Evolutionary conservation across 1,284 basidiomycete species (phyloP), one percentile per base, ranked within the genome.

Genomic region (Ustilago esculenta): DNA sequence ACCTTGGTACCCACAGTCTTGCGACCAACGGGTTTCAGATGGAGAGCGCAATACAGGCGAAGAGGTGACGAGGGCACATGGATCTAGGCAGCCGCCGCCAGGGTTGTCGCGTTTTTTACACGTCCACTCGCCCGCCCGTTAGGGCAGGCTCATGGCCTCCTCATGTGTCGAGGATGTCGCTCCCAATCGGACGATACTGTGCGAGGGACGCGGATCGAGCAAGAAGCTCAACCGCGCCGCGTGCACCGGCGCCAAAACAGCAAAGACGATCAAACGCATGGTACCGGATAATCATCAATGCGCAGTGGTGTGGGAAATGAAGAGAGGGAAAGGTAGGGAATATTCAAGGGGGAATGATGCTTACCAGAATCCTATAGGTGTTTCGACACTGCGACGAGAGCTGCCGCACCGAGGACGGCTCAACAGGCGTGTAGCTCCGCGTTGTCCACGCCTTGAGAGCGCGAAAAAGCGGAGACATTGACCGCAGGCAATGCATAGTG

Each of bases 1-100:
- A 29, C 18, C 20, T 37, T 21, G 30, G 24, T n/a, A 27, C 11
- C 12, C 14, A 25, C 21, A 25, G 20, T 21, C 30, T 32, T 4
- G 14, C 18, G 27, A 12, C 27, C 12, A 12, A 6, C 6, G 27
- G 27, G 12, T 7, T 6, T 12, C 6, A 12, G 27, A 50, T 14
- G 17, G 41, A 36, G 29, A 43, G 52, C 44, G 65, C 49, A 51
- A 51, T 47, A 47, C 51, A 52, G 43, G 69, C 49, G 69, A 68
- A 68, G 70, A 56, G 60, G 66, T 67, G 48, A 57, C 61, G 36
- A 69, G 61, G 67, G 68, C 68, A 60, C 60, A 69, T 72, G 41
- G 44, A 60, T 72, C 65, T 72, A 57, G 70, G 70, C 64, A 51
- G 70, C 70, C 70, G 70, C 70, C 70, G 70, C 52, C 70, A 69